phyloP scores from a whole-genome alignment of 352 stramenopile species.

The Globisporangium barbulae region DNA sequence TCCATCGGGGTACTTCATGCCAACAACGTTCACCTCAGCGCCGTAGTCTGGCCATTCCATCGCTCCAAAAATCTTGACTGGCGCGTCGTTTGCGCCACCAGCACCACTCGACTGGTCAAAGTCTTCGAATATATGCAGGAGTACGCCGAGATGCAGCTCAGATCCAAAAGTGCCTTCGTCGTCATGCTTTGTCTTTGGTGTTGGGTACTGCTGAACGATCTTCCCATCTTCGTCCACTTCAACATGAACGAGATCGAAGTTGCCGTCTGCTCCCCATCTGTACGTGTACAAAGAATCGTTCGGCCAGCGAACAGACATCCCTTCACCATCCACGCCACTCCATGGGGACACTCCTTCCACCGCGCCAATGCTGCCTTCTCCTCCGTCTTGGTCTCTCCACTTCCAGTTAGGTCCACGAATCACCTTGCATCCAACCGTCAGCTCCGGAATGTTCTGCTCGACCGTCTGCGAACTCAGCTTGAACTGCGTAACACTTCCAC shows the following conservation, averaged over 20 bases:
- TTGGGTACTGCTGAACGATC: conserved; percentile 65
- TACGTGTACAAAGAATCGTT: conserved; percentile 89
- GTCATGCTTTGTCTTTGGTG: conserved; percentile 63
- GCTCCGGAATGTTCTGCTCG: conserved; percentile 43
- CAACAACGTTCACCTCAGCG: conserved; percentile 66
- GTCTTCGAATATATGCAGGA: conserved; percentile 63
- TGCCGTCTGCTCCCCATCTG: conserved; percentile 83
- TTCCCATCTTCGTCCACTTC: conserved; percentile 79
- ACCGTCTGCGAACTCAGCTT: conserved; percentile 45
- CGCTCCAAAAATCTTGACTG: conserved; percentile 45
- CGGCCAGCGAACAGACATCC: conserved; percentile 86
- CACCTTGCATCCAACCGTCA: conserved; percentile 83
- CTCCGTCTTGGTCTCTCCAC: conserved; percentile 86
- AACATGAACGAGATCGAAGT: conserved; percentile 84
- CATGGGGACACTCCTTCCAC: conserved; percentile 85
- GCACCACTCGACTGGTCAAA: background rate
- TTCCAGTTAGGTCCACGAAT: conserved; percentile 90
- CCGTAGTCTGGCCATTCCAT: conserved; percentile 87
- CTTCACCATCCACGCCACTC: conserved; percentile 87
- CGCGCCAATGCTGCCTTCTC: conserved; percentile 75
- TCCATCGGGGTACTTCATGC: conserved; percentile 47
- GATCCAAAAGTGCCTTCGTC: conserved; percentile 75
- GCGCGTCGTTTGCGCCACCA: background rate
- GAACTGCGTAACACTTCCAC: conserved; percentile 71
- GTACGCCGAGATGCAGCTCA: conserved; percentile 74